Conservation (phyloP, 2,329 filamentous ascomycete genomes). For the Periconia sp. region DNA sequence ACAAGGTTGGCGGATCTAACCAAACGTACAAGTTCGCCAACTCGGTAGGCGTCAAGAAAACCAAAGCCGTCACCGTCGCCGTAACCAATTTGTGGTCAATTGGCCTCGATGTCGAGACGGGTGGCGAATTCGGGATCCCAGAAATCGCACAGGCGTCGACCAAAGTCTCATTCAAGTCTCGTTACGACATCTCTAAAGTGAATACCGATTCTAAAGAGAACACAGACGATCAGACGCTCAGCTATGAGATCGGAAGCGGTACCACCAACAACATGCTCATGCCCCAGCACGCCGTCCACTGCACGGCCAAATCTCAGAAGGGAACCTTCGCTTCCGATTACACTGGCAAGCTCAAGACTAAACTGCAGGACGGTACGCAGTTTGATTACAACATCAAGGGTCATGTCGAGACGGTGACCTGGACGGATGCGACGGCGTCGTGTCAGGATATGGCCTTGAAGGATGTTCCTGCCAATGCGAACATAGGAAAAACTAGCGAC, state of each 20-base stretch:
- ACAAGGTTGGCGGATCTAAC: not conserved
- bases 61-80: no score
- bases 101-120: no score
- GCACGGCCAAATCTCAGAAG: not conserved
- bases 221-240: no score
- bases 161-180: no score
- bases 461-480: not conserved
- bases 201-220: no score
- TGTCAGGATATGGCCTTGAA: conserved; percentile 3
- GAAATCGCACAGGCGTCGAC: no score
- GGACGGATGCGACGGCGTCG: not conserved
- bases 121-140: no score
- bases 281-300: not conserved
- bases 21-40: not conserved
- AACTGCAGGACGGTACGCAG: not conserved
- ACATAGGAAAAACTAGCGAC: not conserved
- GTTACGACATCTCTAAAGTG: no score
- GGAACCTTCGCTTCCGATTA: conserved; percentile 1
- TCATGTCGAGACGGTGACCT: not conserved
- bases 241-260: no score
- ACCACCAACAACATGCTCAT: no score
- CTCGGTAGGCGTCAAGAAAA: no score
- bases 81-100: no score
- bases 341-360: not conserved
- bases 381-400: not conserved